These are phyloP conservation scores for Xylariaceae sp. DNA, from an alignment of 2,329 filamentous ascomycete species.

Conservation along the genomic window DNA sequence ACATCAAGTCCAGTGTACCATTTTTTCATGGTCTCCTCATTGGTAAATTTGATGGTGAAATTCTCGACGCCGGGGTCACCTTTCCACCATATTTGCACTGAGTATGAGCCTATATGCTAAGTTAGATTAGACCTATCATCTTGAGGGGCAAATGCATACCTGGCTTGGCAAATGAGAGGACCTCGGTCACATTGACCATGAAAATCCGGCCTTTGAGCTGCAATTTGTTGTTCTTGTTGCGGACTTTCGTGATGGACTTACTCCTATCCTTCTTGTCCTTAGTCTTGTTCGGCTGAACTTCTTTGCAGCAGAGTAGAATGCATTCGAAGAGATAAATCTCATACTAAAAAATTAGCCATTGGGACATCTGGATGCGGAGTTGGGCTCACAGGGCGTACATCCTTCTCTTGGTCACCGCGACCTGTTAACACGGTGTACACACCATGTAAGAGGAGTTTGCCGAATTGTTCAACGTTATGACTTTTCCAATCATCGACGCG, in stretches of 20 bases:
- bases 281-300: slow-evolving; percentile 76
- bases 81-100: slow-evolving; percentile 98
- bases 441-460: slow-evolving; percentile 79
- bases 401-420: slow-evolving; percentile 85
- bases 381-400: slow-evolving; percentile 50
- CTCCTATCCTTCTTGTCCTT: slow-evolving; percentile 71
- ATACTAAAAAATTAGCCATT: slow-evolving; percentile 54
- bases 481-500: slow-evolving; percentile 97
- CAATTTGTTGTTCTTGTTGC: slow-evolving; percentile 69
- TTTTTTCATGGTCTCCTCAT: slow-evolving; percentile 88
- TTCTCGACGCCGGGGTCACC: slow-evolving; percentile 93
- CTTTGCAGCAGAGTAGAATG: slow-evolving; percentile 95
- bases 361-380: slow-evolving; percentile 1
- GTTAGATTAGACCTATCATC: slow-evolving; percentile 12
- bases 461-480: slow-evolving; percentile 85
- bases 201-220: slow-evolving; percentile 97
- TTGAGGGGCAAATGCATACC: slow-evolving; percentile 50
- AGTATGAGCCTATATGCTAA: slow-evolving; percentile 66
- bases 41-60: slow-evolving; percentile 88
- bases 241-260: slow-evolving; percentile 50
- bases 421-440: slow-evolving; percentile 88
- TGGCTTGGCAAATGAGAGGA: slow-evolving; percentile 80
- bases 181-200: slow-evolving; percentile 97
- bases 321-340: slow-evolving; percentile 96
- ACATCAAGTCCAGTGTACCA: slow-evolving; percentile 77